phyloP scores from a whole-genome alignment of 1,284 basidiomycete genomes.

The Volvariella volvacea region DNA sequence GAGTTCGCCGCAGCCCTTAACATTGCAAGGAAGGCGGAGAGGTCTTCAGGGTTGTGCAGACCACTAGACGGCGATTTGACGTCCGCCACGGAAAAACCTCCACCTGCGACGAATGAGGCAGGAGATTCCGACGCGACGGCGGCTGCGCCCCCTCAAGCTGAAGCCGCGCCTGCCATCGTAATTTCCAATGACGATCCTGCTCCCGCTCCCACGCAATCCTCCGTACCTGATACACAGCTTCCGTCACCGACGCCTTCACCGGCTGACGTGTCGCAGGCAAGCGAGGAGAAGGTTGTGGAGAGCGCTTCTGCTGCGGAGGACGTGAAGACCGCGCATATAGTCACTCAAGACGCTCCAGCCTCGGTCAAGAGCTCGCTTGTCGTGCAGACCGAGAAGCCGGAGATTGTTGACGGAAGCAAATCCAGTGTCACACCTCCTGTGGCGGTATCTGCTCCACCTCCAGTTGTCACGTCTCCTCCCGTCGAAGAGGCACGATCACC shows the following conservation, averaged over 20 bases:
- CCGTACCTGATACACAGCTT: constrained; percentile 3
- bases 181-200: constrained; percentile 6
- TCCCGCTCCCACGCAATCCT: background rate
- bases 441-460: no score
- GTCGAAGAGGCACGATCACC: no score
- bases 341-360: background rate
- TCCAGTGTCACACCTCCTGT: no score
- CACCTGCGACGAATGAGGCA: background rate
- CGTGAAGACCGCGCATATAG: constrained; percentile 4
- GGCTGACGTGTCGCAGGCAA: constrained; percentile 17
- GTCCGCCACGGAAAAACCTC: background rate
- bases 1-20: constrained; percentile 29
- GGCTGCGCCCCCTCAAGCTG: constrained; percentile 1
- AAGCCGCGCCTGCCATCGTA: constrained; percentile 7
- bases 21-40: constrained; percentile 28
- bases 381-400: no score
- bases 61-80: no score
- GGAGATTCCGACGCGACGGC: constrained; percentile 4
- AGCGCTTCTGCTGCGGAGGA: constrained; percentile 5
- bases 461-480: no score
- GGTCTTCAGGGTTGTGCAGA: constrained; percentile 8
- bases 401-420: no score
- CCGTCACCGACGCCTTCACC: no score
- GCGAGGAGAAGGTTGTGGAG: constrained; percentile 1
- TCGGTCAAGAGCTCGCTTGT: background rate